Base-by-base conservation (phyloP, 306 rosid genomes). In the Macrotyloma uniflorum region DNA sequence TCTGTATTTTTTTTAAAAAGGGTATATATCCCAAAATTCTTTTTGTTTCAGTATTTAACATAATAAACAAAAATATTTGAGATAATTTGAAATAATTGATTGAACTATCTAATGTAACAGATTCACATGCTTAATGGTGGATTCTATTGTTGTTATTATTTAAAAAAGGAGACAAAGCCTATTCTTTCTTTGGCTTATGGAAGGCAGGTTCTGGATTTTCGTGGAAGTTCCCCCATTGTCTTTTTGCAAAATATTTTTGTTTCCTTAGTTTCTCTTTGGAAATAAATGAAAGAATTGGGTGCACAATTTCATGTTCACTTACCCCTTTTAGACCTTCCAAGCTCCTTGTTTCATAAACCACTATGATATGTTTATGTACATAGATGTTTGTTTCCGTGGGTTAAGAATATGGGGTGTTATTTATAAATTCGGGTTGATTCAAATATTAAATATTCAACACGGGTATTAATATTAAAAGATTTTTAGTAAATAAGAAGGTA, bases 371-470 rank as follows among this genome's bases (percentile, higher is more conserved):
- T 74, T 66, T 79, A 16, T 38, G 1, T 36, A 36, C n/a, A 26
- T 32, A 35, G 49, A 61, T 49, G 78, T 62, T 80, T 53, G 67
- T 49, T 80, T 53, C 24, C 61, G 45, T 72, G 83, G 74, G 66
- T 20, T 11, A 14, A 22, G 71, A 32, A 69, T 8, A 32, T 5
- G 55, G 26, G 43, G 35, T 28, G 43, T 57, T 57, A 15, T 35
- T 77, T 20, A 47, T 19, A 6, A 33, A 20, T 8, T 14, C 28
- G 2, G 32, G 2, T n/a, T n/a, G n/a, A n/a, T n/a, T n/a, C n/a
- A n/a, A n/a, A n/a, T n/a, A n/a, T n/a, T n/a, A n/a, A n/a, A n/a
- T n/a, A n/a, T n/a, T n/a, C n/a, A n/a, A n/a, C n/a, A n/a, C n/a
- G n/a, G n/a, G n/a, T n/a, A n/a, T n/a, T n/a, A n/a, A n/a, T n/a